These are phyloP conservation scores for Halocafeteria seosinensis DNA, from an alignment of 108 stramenopile species.

Conservation along the genomic window DNA sequence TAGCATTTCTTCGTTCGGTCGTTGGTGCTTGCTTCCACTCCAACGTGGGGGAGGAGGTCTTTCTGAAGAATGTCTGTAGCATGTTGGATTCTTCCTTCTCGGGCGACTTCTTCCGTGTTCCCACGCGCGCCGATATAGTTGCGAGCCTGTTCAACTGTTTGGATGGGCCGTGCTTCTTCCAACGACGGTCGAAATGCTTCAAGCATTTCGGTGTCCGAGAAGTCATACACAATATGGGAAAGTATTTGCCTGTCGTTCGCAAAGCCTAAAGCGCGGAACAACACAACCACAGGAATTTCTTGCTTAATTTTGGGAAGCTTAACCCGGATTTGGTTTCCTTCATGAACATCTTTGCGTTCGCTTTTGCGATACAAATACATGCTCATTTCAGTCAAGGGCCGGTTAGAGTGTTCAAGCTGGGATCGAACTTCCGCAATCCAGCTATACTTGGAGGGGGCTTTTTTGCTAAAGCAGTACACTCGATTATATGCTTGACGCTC, in stretches of 20 bases:
- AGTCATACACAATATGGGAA: slow-evolving; percentile 94
- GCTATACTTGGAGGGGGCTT: slow-evolving; percentile 74
- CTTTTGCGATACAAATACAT: slow-evolving; percentile 93
- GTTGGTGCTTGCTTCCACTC: slow-evolving; percentile 70
- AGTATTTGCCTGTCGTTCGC: slow-evolving; percentile 63
- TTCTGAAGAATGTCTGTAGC: slow-evolving; percentile 80
- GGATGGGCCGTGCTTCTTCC: slow-evolving; percentile 73
- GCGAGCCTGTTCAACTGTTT: slow-evolving; percentile 68
- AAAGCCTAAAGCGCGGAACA: slow-evolving; percentile 90
- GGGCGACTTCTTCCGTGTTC: slow-evolving; percentile 66
- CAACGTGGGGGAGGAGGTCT: slow-evolving; percentile 83
- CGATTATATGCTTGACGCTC: slow-evolving; percentile 96
- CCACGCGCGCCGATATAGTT: slow-evolving; percentile 90
- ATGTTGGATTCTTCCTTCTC: slow-evolving; percentile 84
- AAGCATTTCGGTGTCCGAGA: slow-evolving; percentile 78
- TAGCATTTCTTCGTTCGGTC: slow-evolving; percentile 84
- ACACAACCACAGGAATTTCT: slow-evolving; percentile 91
- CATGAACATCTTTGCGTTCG: slow-evolving; percentile 54
- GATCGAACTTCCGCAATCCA: slow-evolving; percentile 87
- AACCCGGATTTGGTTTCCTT: slow-evolving; percentile 78
- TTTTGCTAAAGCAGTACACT: slow-evolving; percentile 91
- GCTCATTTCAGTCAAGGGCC: slow-evolving; percentile 74
- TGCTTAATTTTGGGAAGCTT: slow-evolving; percentile 83
- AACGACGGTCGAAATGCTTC: slow-evolving; percentile 11
- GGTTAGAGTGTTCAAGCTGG: slow-evolving; percentile 60